A percentile compares a stretch with the other conserved stretches of the same genome.
Conservation (phyloP, 1,284 basidiomycete species). For the Leucoagaricus sp. region DNA sequence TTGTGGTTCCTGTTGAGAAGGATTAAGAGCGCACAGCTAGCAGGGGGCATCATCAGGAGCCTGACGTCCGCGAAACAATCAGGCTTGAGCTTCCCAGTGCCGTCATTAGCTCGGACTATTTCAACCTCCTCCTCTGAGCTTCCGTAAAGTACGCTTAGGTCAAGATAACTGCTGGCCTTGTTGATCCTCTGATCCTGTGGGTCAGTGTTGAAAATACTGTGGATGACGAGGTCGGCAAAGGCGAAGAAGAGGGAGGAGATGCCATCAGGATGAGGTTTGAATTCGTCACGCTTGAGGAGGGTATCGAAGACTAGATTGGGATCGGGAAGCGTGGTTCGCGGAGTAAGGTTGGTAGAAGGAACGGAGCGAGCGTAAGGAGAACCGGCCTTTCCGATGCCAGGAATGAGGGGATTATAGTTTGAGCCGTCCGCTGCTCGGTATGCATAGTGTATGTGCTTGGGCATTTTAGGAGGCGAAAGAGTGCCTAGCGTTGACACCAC, state of each 20-base stretch:
- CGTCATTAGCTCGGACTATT: conserved; percentile 59
- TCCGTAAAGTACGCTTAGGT: conserved; percentile 78
- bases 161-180: conserved; percentile 73
- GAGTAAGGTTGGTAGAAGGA: conserved; percentile 47
- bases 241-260: conserved; percentile 75
- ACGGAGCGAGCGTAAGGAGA: conserved; percentile 76
- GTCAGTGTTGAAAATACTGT: conserved; percentile 72
- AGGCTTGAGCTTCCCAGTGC: conserved; percentile 62
- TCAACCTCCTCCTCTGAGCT: conserved; percentile 50
- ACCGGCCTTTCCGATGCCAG: conserved; percentile 59
- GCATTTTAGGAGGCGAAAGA: conserved; percentile 11
- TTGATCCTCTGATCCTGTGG: conserved; percentile 58
- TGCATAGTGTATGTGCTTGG: conserved; percentile 39
- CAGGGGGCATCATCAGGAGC: conserved; percentile 76
- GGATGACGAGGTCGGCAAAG: conserved; percentile 78
- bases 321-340: conserved; percentile 59
- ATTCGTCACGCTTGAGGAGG: conserved; percentile 60
- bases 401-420: conserved; percentile 56
- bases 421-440: conserved; percentile 59
- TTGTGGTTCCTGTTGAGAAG: conserved; percentile 78
- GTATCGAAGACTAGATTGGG: conserved; percentile 72
- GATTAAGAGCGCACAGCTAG: conserved; percentile 67
- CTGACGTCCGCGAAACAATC: conserved; percentile 73
- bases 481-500: neutral
- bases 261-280: conserved; percentile 55